Evolutionary conservation across 2,329 filamentous ascomycete genomes (phyloP).

Genomic region (Zymoseptoria brevis): DNA sequence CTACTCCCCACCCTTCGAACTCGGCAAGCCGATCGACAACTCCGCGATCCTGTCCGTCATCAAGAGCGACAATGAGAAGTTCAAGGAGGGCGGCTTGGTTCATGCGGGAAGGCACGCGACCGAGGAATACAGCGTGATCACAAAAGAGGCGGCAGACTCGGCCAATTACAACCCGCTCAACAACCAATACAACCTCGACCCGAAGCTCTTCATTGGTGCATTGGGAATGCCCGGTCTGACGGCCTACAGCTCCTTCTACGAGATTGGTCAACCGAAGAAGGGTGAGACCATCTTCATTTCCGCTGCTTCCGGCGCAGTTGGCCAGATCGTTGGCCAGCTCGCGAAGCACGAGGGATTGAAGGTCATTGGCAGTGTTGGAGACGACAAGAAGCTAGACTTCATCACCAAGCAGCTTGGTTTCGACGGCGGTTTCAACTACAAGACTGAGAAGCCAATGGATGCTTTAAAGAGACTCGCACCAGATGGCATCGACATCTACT

Average conservation of each 20-base stretch:
- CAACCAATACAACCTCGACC: slow-evolving; percentile 61
- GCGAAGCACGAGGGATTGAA: slow-evolving; percentile 72
- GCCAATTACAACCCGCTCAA: slow-evolving; percentile 46
- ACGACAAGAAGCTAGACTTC: slow-evolving; percentile 71
- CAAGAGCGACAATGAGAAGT: slow-evolving; percentile 57
- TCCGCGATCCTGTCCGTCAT: slow-evolving; percentile 59
- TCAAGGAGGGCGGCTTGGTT: slow-evolving; percentile 60
- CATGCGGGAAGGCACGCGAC: slow-evolving; percentile 33
- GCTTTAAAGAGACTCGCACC: slow-evolving; percentile 65
- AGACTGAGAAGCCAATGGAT: slow-evolving; percentile 63
- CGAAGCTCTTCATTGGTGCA: slow-evolving; percentile 62
- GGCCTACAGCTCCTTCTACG: slow-evolving; percentile 66
- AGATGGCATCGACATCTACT: slow-evolving; percentile 74
- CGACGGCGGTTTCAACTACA: slow-evolving; percentile 78
- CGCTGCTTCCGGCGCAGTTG: slow-evolving; percentile 72
- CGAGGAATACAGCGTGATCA: slow-evolving; percentile 57
- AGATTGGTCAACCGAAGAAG: slow-evolving; percentile 66
- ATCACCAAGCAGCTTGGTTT: slow-evolving; percentile 63
- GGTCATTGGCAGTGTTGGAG: slow-evolving; percentile 73
- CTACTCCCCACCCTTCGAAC: slow-evolving; percentile 59
- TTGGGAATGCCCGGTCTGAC: slow-evolving; percentile 74
- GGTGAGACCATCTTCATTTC: slow-evolving; percentile 77
- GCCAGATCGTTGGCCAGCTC: slow-evolving; percentile 74
- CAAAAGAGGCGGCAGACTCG: slow-evolving; percentile 34
- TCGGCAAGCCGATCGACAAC: slow-evolving; percentile 59